These are phyloP conservation scores for Penicillium samsonianum DNA, from an alignment of 495 filamentous ascomycete species.

Conservation along the genomic window DNA sequence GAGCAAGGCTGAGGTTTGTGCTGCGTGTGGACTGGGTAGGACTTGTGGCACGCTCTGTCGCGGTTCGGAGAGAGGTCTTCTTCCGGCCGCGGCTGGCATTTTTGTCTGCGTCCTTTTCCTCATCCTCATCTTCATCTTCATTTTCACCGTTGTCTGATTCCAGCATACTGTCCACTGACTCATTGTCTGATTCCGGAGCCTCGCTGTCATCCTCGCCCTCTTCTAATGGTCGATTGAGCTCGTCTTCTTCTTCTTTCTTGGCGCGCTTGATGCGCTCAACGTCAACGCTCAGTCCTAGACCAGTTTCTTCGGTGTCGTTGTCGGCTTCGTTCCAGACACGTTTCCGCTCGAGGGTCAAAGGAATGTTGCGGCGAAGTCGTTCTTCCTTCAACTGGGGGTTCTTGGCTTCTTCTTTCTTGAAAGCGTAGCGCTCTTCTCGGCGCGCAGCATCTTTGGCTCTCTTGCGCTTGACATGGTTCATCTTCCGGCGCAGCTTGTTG, in stretches of 20 bases:
- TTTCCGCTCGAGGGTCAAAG: conserved; percentile 83
- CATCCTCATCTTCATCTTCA: conserved; percentile 45
- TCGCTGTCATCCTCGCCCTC: conserved; percentile 40
- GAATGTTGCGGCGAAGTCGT: conserved; percentile 74
- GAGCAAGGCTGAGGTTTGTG: conserved; percentile 71
- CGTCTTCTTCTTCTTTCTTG: conserved; percentile 65
- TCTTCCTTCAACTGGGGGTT: conserved; percentile 74
- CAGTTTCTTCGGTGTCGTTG: conserved; percentile 61
- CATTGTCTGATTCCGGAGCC: conserved; percentile 53
- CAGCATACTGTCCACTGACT: conserved; percentile 76
- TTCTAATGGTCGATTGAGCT: conserved; percentile 39
- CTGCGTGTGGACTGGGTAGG: conserved; percentile 65
- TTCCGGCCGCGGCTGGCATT: conserved; percentile 35
- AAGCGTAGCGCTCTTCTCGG: conserved; percentile 72
- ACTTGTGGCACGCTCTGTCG: conserved; percentile 56
- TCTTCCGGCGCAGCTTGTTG: conserved; percentile 77
- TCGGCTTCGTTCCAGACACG: conserved; percentile 91
- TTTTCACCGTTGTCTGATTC: conserved; percentile 49
- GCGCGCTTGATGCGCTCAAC: conserved; percentile 73
- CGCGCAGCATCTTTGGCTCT: conserved; percentile 67
- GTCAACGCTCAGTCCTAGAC: conserved; percentile 73
- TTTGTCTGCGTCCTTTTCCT: conserved; percentile 43
- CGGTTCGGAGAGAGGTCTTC: conserved; percentile 43
- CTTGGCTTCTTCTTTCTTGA: conserved; percentile 81
- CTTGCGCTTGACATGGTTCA: conserved; percentile 77